Evolutionary conservation across 495 filamentous ascomycete genomes (phyloP).

Genomic region (Endocarpon pusillum): DNA sequence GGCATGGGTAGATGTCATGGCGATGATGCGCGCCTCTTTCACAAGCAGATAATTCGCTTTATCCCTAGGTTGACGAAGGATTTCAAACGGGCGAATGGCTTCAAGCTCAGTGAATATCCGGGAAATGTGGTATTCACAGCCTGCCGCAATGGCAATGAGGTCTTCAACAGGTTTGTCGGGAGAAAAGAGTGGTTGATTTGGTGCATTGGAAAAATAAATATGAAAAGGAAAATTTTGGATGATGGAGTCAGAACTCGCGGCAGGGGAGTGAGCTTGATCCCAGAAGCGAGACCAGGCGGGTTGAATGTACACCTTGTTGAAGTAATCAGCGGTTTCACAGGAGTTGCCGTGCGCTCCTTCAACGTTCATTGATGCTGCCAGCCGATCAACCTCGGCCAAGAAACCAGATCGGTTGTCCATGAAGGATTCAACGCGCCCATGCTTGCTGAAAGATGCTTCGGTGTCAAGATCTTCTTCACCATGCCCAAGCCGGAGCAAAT

Average conservation of each 20-base stretch:
- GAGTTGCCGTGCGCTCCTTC: constrained; percentile 85
- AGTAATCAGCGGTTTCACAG: constrained; percentile 93
- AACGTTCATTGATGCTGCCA: constrained; percentile 68
- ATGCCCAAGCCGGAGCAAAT: constrained; percentile 82
- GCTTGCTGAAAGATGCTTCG: constrained; percentile 78
- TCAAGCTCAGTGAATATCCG: constrained; percentile 88
- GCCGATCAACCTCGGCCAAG: constrained; percentile 67
- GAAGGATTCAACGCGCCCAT: constrained; percentile 89
- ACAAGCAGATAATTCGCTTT: constrained; percentile 90
- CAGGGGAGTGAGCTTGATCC: constrained; percentile 35
- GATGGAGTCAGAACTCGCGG: constrained; percentile 40
- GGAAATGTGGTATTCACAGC: constrained; percentile 79
- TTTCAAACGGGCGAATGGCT: constrained; percentile 90
- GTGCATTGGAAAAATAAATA: constrained; percentile 71
- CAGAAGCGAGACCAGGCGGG: constrained; percentile 81
- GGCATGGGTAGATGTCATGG: constrained; percentile 96
- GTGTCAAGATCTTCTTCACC: constrained; percentile 89
- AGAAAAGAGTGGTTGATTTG: constrained; percentile 61
- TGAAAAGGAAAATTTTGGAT: constrained; percentile 78
- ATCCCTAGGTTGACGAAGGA: constrained; percentile 69
- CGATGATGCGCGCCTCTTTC: constrained; percentile 88
- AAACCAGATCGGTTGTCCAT: constrained; percentile 70
- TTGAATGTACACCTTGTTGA: constrained; percentile 77
- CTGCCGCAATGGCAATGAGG: constrained; percentile 57
- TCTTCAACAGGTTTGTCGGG: constrained; percentile 42